Percentiles rank a stretch among this genome's conserved stretches.
phyloP scores from a whole-genome alignment of 2,329 filamentous ascomycete species.

The Talaromyces islandicus region DNA sequence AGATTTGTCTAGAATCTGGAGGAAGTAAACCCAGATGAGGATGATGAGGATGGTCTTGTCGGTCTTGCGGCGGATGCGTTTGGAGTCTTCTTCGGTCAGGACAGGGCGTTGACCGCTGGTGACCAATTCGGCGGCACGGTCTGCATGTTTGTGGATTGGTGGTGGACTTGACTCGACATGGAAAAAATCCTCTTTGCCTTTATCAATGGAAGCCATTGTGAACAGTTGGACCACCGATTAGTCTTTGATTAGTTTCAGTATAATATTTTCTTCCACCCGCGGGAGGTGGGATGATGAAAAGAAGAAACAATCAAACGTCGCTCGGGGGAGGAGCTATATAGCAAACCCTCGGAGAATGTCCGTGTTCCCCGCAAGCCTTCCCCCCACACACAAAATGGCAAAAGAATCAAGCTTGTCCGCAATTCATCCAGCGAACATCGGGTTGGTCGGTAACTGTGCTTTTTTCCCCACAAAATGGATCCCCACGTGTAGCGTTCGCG shows the following conservation, averaged over 20 bases:
- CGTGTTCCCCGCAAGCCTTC: not conserved
- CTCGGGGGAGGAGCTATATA: not conserved
- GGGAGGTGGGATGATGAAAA: not conserved
- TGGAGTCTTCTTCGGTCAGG: constrained; percentile 37
- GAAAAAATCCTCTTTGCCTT: not conserved
- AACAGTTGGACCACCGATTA: not conserved
- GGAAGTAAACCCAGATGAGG: constrained; percentile 42
- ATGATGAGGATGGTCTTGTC: constrained; percentile 52
- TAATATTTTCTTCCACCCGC: not conserved
- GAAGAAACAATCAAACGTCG: not conserved
- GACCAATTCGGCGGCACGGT: constrained; percentile 7
- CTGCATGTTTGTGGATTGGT: constrained; percentile 4
- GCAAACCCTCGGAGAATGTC: not conserved
- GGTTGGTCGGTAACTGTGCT: not conserved
- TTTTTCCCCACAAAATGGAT: not conserved
- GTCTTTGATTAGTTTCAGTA: not conserved
- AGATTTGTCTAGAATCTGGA: constrained; percentile 53
- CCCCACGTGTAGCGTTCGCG: not conserved
- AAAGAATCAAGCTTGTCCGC: not conserved
- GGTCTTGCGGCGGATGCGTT: constrained; percentile 55
- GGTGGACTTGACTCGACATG: not conserved
- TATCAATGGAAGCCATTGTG: not conserved
- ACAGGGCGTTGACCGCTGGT: constrained; percentile 3
- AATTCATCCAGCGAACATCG: not conserved
- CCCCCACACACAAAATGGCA: not conserved